phyloP scores from a whole-genome alignment of 495 filamentous ascomycete species.

The Aspergillus conjunctus region DNA sequence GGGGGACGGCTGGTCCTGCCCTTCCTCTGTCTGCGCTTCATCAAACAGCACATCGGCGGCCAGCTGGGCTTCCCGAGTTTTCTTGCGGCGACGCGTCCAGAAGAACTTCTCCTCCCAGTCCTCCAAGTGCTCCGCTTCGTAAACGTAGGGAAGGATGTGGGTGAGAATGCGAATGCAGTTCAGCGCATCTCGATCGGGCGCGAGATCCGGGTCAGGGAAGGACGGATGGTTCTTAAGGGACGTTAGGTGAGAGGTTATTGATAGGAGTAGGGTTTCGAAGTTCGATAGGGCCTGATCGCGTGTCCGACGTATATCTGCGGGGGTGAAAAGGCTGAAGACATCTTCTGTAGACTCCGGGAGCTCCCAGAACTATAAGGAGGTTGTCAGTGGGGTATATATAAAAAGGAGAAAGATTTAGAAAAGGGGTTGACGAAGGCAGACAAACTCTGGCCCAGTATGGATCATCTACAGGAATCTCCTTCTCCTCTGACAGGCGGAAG shows the following conservation, averaged over 20 bases:
- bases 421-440: slow-evolving; percentile 1
- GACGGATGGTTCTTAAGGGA: slow-evolving; percentile 83
- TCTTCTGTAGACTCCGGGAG: slow-evolving; percentile 95
- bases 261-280: slow-evolving; percentile 85
- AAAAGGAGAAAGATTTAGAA: background rate
- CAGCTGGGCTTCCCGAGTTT: slow-evolving; percentile 50
- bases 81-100: slow-evolving; percentile 76
- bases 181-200: slow-evolving; percentile 85
- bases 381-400: slow-evolving; percentile 19
- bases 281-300: slow-evolving; percentile 86
- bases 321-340: slow-evolving; percentile 94
- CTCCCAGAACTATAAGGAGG: slow-evolving; percentile 80
- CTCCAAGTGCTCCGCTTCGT: slow-evolving; percentile 85
- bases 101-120: slow-evolving; percentile 93
- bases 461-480: slow-evolving; percentile 84
- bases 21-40: slow-evolving; percentile 60
- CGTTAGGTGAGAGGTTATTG: slow-evolving; percentile 77
- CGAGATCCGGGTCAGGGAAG: slow-evolving; percentile 84
- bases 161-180: slow-evolving; percentile 95
- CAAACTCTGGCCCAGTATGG: slow-evolving; percentile 88
- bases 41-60: slow-evolving; percentile 84
- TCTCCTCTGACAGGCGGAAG: slow-evolving; percentile 91
- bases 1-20: slow-evolving; percentile 43
- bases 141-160: slow-evolving; percentile 87
- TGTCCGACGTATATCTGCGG: slow-evolving; percentile 88